phyloP scores from a whole-genome alignment of 2,329 filamentous ascomycete species.

The Cytospora piceae region DNA sequence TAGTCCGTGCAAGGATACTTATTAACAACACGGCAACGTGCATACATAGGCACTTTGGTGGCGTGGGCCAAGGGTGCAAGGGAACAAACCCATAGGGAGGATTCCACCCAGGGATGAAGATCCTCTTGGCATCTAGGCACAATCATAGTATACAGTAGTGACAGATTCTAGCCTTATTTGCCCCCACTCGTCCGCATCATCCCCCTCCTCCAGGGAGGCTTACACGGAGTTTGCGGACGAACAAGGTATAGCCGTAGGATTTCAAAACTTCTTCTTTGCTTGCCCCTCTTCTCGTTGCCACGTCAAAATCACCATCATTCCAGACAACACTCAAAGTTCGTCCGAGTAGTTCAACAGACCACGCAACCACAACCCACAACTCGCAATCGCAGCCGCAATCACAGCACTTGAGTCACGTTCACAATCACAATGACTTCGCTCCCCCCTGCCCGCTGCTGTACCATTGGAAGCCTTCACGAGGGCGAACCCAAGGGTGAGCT shows the following conservation, averaged over 20 bases:
- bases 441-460: slow-evolving; percentile 4
- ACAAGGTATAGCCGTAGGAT: neutral
- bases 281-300: neutral
- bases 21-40: neutral
- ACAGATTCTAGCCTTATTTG: neutral
- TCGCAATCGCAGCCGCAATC: too few relatives aligned
- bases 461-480: slow-evolving; percentile 5
- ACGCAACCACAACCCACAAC: too few relatives aligned
- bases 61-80: neutral
- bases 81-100: too few relatives aligned
- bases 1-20: neutral
- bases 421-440: slow-evolving; percentile 3
- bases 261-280: neutral
- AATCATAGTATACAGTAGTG: neutral
- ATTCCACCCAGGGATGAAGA: neutral
- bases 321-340: neutral
- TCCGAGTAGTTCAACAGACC: neutral
- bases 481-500: slow-evolving; percentile 3
- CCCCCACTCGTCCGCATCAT: too few relatives aligned
- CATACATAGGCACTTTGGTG: neutral
- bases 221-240: too few relatives aligned
- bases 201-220: too few relatives aligned
- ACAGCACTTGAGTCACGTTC: neutral
- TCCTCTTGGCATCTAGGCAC: neutral
- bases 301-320: neutral